phyloP scores from a whole-genome alignment of 108 stramenopile species.

The Halocafeteria seosinensis region DNA sequence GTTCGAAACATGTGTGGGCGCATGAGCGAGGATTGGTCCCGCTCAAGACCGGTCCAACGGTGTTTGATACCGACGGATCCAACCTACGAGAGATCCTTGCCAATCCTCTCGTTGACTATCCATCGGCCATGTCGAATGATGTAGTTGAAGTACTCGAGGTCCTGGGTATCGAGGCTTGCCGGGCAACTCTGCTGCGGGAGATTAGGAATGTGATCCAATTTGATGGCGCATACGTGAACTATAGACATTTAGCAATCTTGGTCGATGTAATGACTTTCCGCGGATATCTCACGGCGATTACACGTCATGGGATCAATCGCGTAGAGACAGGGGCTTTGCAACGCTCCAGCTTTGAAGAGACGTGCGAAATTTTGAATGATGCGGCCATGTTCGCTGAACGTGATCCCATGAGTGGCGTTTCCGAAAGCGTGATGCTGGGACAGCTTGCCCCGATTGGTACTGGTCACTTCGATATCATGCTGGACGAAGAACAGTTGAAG shows the following conservation, averaged over 20 bases:
- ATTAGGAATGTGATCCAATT: conserved; percentile 70
- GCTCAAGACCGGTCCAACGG: conserved; percentile 58
- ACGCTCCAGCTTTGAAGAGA: conserved; percentile 91
- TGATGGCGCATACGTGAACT: conserved; percentile 94
- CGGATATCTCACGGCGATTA: conserved; percentile 84
- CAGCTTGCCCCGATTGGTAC: conserved; percentile 80
- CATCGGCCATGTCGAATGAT: conserved; percentile 73
- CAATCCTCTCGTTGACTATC: conserved; percentile 73
- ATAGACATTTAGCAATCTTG: conserved; percentile 85
- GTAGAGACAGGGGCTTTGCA: conserved; percentile 81
- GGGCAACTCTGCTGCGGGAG: conserved; percentile 60
- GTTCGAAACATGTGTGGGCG: conserved; percentile 62
- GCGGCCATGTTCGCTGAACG: conserved; percentile 75
- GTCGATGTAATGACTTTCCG: conserved; percentile 96
- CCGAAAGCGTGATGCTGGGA: conserved; percentile 94
- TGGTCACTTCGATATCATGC: conserved; percentile 72
- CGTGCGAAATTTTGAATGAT: conserved; percentile 93
- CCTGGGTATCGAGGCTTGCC: conserved; percentile 87
- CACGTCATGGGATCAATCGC: conserved; percentile 94
- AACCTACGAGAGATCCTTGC: conserved; percentile 78
- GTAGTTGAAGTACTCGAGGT: conserved; percentile 84
- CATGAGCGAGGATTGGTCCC: conserved; percentile 55
- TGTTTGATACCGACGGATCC: conserved; percentile 90
- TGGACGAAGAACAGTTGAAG: conserved; percentile 75
- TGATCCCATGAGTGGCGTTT: conserved; percentile 79